Percentiles rank a stretch among this genome's conserved stretches.
Conservation (phyloP, 352 stramenopile genomes). For the Halophytophthora batemanensis region DNA sequence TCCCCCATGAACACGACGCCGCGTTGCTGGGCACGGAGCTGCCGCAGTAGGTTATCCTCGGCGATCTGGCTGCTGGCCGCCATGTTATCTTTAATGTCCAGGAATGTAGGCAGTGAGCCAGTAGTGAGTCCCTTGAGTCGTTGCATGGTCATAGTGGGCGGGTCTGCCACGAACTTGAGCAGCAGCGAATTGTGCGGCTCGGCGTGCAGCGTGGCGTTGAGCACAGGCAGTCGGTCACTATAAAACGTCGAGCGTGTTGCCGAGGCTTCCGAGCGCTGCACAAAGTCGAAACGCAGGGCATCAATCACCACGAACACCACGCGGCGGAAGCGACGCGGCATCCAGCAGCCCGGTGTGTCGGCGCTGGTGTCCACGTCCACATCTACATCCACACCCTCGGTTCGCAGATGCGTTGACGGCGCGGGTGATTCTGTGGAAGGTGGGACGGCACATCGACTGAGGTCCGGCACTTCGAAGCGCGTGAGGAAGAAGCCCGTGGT, state of each 20-base stretch:
- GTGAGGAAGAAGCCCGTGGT: slow-evolving; percentile 89
- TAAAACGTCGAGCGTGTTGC: slow-evolving; percentile 47
- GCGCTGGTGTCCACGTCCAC: not conserved
- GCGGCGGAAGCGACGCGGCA: slow-evolving; percentile 66
- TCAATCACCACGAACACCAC: slow-evolving; percentile 96
- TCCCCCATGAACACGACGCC: slow-evolving; percentile 97
- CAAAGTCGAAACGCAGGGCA: slow-evolving; percentile 96
- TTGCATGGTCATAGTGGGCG: slow-evolving; percentile 98
- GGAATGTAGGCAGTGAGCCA: slow-evolving; percentile 96
- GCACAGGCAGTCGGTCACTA: slow-evolving; percentile 77
- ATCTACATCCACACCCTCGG: slow-evolving; percentile 6
- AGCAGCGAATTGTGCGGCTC: slow-evolving; percentile 71
- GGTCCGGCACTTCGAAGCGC: slow-evolving; percentile 76
- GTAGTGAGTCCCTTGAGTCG: slow-evolving; percentile 97
- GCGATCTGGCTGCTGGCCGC: slow-evolving; percentile 85
- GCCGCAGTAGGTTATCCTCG: slow-evolving; percentile 96
- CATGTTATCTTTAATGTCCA: slow-evolving; percentile 96
- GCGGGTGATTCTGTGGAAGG: slow-evolving; percentile 13
- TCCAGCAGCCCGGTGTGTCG: slow-evolving; percentile 50
- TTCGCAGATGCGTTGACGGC: slow-evolving; percentile 3
- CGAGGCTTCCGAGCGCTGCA: slow-evolving; percentile 21
- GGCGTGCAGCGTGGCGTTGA: slow-evolving; percentile 61
- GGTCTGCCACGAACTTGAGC: slow-evolving; percentile 95
- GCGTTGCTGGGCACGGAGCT: slow-evolving; percentile 56
- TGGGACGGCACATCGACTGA: slow-evolving; percentile 48